Conservation (phyloP, 371 early-diverging fungal species). For the Choanephora cucurbitarum region DNA sequence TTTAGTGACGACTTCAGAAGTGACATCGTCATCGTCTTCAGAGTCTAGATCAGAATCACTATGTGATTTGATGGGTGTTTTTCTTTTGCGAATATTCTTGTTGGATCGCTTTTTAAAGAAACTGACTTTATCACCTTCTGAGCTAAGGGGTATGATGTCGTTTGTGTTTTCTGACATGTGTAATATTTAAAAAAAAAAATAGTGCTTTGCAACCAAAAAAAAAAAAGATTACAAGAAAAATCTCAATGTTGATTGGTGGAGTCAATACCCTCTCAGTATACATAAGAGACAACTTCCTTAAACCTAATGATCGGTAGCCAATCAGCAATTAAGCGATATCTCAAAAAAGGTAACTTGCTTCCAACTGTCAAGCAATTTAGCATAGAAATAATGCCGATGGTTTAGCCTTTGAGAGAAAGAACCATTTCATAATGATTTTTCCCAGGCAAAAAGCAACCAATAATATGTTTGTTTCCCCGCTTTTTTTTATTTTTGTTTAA, state of each 20-base stretch:
- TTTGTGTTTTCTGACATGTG: neutral
- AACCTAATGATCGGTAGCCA: no score
- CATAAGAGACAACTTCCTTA: no score
- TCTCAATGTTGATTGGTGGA: no score
- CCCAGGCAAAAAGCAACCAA: neutral
- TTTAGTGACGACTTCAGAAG: constrained; percentile 53
- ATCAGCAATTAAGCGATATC: no score
- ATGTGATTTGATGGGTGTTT: constrained; percentile 23
- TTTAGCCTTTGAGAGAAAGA: neutral
- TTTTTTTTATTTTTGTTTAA: neutral
- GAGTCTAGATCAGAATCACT: constrained; percentile 42
- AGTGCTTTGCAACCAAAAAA: neutral
- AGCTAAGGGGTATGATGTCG: constrained; percentile 10
- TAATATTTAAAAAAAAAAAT: constrained; percentile 8
- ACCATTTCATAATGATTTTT: neutral
- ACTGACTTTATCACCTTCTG: constrained; percentile 38
- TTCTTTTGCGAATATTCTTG: constrained; percentile 60
- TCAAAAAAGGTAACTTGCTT: no score
- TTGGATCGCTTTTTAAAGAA: constrained; percentile 64
- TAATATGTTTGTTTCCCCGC: no score
- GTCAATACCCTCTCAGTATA: no score
- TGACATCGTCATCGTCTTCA: constrained; percentile 36
- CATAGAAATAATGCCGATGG: no score
- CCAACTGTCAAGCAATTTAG: no score
- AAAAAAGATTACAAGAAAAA: neutral